phyloP scores from a whole-genome alignment of 805 yeast genomes.

The Lipomyces sp. region DNA sequence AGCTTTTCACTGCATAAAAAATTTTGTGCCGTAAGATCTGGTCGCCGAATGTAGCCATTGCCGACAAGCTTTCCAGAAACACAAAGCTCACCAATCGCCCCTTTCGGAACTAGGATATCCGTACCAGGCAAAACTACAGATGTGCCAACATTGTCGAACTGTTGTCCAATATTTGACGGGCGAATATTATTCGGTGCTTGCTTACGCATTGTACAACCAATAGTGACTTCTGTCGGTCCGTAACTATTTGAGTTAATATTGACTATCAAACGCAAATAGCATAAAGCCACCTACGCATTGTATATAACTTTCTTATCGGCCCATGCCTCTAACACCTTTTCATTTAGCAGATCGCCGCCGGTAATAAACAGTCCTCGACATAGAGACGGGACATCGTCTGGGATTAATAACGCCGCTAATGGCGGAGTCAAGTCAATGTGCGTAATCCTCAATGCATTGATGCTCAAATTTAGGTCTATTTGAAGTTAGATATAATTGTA shows the following conservation, averaged over 20 bases:
- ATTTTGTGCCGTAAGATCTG: constrained; percentile 35
- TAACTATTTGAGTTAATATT: constrained; percentile 16
- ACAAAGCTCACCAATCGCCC: constrained; percentile 43
- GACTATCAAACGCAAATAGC: background rate
- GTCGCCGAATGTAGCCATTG: constrained; percentile 40
- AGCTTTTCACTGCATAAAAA: constrained; percentile 25
- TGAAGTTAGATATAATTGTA: background rate
- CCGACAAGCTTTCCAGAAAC: constrained; percentile 44
- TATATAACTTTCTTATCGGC: constrained; percentile 37
- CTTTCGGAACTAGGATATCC: constrained; percentile 36
- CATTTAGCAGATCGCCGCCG: constrained; percentile 40
- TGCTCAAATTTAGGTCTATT: constrained; percentile 30
- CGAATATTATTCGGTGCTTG: constrained; percentile 35
- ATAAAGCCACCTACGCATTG: constrained; percentile 35
- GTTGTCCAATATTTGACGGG: constrained; percentile 40
- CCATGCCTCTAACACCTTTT: constrained; percentile 40
- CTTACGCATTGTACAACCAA: constrained; percentile 39
- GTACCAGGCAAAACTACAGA: constrained; percentile 30
- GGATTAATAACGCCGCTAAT: constrained; percentile 83
- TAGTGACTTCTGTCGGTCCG: constrained; percentile 42
- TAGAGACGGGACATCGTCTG: constrained; percentile 53
- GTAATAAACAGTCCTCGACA: constrained; percentile 40
- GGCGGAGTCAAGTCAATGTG: constrained; percentile 42
- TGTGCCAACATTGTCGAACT: constrained; percentile 39
- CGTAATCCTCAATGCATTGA: constrained; percentile 33